phyloP scores from a whole-genome alignment of 106 monocot species.

The Xerophyta viscosa region DNA sequence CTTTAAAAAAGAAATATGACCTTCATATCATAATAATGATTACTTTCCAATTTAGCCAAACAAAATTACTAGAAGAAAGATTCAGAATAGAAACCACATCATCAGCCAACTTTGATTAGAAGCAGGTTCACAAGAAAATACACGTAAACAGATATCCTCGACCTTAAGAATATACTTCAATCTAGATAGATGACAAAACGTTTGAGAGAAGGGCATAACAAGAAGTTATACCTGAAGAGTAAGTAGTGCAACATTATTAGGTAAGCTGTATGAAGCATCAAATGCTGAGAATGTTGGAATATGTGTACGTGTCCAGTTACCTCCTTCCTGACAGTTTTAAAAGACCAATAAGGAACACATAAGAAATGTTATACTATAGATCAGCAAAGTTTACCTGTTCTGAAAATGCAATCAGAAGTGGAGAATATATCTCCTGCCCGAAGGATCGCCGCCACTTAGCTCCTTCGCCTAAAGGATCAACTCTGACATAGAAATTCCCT shows the following conservation, averaged over 20 bases:
- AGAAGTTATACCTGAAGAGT: constrained; percentile 70
- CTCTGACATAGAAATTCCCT: constrained; percentile 81
- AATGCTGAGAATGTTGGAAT: constrained; percentile 64
- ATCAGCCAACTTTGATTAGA: too few relatives aligned
- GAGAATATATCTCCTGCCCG: constrained; percentile 96
- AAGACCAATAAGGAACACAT: not conserved
- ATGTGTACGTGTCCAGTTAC: constrained; percentile 58
- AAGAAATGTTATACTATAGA: not conserved
- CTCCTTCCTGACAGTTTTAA: constrained; percentile 37
- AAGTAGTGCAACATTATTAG: constrained; percentile 86
- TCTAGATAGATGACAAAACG: too few relatives aligned
- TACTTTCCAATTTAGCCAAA: too few relatives aligned
- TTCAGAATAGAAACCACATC: too few relatives aligned
- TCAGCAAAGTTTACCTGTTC: constrained; percentile 43
- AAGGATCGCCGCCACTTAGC: constrained; percentile 82
- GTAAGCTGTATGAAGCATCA: constrained; percentile 79
- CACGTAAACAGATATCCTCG: too few relatives aligned
- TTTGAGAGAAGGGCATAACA: not conserved
- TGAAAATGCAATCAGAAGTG: constrained; percentile 83
- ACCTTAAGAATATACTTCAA: too few relatives aligned
- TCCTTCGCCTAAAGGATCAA: constrained; percentile 81
- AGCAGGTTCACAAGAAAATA: too few relatives aligned
- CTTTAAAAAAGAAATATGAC: too few relatives aligned
- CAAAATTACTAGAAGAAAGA: too few relatives aligned
- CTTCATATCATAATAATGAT: too few relatives aligned